Evolutionary conservation across 805 yeast genomes (phyloP), one percentile per base, ranked within the genome.

Genomic region (Lipomyces yamanashiensis): DNA sequence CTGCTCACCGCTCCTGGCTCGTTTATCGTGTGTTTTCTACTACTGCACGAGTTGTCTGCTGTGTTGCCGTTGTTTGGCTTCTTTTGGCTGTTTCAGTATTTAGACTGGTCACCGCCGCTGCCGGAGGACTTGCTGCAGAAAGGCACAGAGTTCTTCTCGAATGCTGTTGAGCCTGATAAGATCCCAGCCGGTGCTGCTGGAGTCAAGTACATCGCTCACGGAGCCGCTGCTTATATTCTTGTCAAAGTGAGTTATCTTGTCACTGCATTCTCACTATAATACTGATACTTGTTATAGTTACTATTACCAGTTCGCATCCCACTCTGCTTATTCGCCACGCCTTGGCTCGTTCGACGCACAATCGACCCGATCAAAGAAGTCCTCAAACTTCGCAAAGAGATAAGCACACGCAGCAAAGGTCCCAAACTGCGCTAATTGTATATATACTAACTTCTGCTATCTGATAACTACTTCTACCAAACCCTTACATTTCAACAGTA

Each of bases 1-100:
- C 79, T 87, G 63, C 75, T 80, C 19, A 72, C 79, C 54, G 86
- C 89, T 0, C 91, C 91, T 0, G 74, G 84, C 2, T 78, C 87
- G 1, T 86, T 86, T 72, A 78, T 87, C 12, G 80, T 88, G 0
- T 79, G 92, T 1, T 89, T 89, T 70, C 68, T 89, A 6, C 72
- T 89, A 3, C 77, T 89, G 13, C 96, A 89, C 71, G 96, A 89
- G 71, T 67, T 89, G 48, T 81, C 92, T 0, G 96, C 96, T 1
- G 80, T 89, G 2, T 81, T 83, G 36, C 96, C 96, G 0, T 77
- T 89, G 54, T 77, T 88, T 45, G 86, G 85, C 0, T 69, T 88
- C 1, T 88, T 93, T 92, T 88, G 84, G 70, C 67, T 79, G 0
- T 80, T 89, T 66, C 88, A 88, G 74, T 80, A 82, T 63, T 78